Evolutionary conservation across 768 basidiomycete genomes (phyloP), one percentile per base, ranked within the genome.

Genomic region (Sporobolomyces pararoseus): DNA sequence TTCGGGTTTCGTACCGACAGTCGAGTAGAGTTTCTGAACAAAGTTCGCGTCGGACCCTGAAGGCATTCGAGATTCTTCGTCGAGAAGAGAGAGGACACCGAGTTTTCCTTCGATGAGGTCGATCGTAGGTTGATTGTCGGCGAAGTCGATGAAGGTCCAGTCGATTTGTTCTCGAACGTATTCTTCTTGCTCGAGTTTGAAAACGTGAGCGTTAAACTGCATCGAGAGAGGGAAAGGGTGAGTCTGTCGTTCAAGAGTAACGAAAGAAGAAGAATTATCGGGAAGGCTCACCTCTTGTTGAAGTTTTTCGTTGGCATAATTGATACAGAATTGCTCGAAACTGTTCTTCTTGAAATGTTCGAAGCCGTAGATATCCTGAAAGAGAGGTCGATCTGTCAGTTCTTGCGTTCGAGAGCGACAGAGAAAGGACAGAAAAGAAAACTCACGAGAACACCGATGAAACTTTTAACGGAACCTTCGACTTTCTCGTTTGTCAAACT

Each of bases 131-230:
- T 98, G 96, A 78, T 99, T 99, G 80, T 99, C 96, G 32, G 71
- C 63, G 80, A 96, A 99, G 77, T 98, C 95, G 79, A 99, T 99
- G 81, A 98, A 98, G 13, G 90, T 97, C 96, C 96, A 99, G 79
- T 96, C 92, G 79, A 99, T 99, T 80, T 96, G 84, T 79, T 99
- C 96, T 73, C 95, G 91, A 60, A 98, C 87, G 78, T 99, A 99
- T 81, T 99, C 96, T 79, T 98, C 96, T 82, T 99, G 96, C 79
- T 99, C 96, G 49, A 99, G 86, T 83, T 98, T 94, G 86, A 92
- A 93, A 57, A 99, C 96, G 78, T 99, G 96, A 1, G 95, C 96
- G 76, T 98, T 98, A 83, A 99, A 99, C 90, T 96, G 65, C 16
- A 17, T 3, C 13, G n/a, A n/a, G n/a, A 66, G 23, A 7, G 23